phyloP scores from a whole-genome alignment of 352 stramenopile genomes.

The Phytophthora megakarya region DNA sequence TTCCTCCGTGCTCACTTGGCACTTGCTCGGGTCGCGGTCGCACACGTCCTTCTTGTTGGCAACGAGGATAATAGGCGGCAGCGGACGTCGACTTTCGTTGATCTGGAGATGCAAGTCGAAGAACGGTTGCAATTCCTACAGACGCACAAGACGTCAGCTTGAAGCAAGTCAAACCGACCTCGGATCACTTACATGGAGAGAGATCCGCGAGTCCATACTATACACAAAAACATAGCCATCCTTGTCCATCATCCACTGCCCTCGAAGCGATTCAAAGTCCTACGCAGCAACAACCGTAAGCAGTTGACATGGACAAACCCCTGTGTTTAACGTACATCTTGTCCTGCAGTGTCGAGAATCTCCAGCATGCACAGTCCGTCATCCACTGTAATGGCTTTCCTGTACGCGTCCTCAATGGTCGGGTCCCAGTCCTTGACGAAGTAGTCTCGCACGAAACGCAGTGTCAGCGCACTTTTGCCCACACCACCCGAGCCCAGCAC shows the following conservation, averaged over 20 bases:
- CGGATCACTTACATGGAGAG: conserved; percentile 65
- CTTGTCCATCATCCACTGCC: conserved; percentile 93
- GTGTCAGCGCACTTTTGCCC: conserved; percentile 90
- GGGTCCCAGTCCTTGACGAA: conserved; percentile 93
- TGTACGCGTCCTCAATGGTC: conserved; percentile 92
- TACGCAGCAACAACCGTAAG: conserved; percentile 14
- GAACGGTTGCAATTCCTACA: conserved; percentile 85
- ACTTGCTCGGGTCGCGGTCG: conserved; percentile 79
- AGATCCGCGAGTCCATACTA: conserved; percentile 89
- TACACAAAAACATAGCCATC: conserved; percentile 93
- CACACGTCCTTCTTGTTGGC: conserved; percentile 91
- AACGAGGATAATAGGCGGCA: conserved; percentile 87
- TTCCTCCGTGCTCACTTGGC: conserved; percentile 87
- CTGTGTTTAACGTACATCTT: conserved; percentile 65
- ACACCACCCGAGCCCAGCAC: conserved; percentile 89
- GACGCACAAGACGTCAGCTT: conserved; percentile 5
- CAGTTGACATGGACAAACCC: no score
- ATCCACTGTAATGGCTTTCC: conserved; percentile 87
- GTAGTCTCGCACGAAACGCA: conserved; percentile 90
- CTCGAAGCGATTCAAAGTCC: conserved; percentile 89
- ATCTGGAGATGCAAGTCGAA: conserved; percentile 90
- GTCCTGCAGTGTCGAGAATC: conserved; percentile 90
- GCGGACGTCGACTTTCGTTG: conserved; percentile 78
- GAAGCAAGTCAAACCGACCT: background rate
- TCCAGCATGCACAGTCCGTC: conserved; percentile 88